Evolutionary conservation across 768 basidiomycete genomes (phyloP).

Genomic region (Tricholoma sp.): DNA sequence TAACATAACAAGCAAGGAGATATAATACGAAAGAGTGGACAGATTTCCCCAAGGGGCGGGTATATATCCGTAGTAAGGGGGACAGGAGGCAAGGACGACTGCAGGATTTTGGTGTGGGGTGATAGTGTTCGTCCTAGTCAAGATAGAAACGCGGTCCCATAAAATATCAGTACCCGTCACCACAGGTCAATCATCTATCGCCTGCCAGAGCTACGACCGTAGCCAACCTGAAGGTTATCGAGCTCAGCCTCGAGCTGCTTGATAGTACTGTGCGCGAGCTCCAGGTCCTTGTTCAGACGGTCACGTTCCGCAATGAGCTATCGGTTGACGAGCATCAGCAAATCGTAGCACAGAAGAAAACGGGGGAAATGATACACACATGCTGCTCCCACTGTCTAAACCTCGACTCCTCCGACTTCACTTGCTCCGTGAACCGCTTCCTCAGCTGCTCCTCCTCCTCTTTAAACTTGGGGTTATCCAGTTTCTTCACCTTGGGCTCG

Average conservation of each 20-base stretch:
- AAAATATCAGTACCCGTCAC: background rate
- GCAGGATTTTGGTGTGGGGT: background rate
- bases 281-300: conserved; percentile 98
- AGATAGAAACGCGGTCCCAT: background rate
- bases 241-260: conserved; percentile 88
- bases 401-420: conserved; percentile 95
- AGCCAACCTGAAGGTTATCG: conserved; percentile 83
- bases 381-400: conserved; percentile 99
- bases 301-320: conserved; percentile 98
- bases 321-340: conserved; percentile 14
- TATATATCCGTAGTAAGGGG: background rate
- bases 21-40: background rate
- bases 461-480: conserved; percentile 99
- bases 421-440: conserved; percentile 99
- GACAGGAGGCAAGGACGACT: background rate
- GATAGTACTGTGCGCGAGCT: conserved; percentile 86
- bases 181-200: conserved; percentile 30
- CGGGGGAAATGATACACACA: conserved; percentile 42
- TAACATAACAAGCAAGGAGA: background rate
- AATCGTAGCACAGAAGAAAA: background rate
- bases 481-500: conserved; percentile 96
- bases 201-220: conserved; percentile 67
- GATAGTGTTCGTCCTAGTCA: background rate
- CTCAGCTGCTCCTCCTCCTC: conserved; percentile 97
- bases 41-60: background rate